Conservation (phyloP, 2,329 filamentous ascomycete species). For the Fusarium mangiferae region DNA sequence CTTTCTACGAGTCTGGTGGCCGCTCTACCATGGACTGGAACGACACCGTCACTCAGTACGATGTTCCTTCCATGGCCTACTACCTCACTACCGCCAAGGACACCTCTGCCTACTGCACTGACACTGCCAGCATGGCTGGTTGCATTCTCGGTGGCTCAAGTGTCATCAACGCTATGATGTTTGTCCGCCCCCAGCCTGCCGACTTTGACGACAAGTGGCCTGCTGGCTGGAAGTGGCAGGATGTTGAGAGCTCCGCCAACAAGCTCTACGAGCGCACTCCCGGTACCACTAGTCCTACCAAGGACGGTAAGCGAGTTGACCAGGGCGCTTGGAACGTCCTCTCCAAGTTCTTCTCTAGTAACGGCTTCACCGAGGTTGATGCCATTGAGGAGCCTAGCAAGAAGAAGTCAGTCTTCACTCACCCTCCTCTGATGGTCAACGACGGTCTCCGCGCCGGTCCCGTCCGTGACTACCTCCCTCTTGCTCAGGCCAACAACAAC, state of each 20-base stretch:
- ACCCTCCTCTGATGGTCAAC: constrained; percentile 65
- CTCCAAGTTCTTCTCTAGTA: constrained; percentile 64
- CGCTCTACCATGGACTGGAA: constrained; percentile 73
- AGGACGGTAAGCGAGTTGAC: constrained; percentile 74
- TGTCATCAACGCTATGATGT: constrained; percentile 74
- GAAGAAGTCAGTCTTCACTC: constrained; percentile 70
- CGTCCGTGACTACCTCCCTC: constrained; percentile 75
- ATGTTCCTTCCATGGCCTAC: constrained; percentile 77
- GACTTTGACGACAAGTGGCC: constrained; percentile 82
- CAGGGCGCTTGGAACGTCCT: constrained; percentile 73
- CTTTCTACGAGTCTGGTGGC: constrained; percentile 72
- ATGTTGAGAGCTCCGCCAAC: constrained; percentile 65
- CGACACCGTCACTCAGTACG: constrained; percentile 73
- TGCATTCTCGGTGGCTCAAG: constrained; percentile 76
- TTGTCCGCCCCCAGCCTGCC: constrained; percentile 71
- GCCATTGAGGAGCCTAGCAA: constrained; percentile 72
- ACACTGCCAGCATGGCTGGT: constrained; percentile 78
- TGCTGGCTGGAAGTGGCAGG: constrained; percentile 71
- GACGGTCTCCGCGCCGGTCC: constrained; percentile 75
- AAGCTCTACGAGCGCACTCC: constrained; percentile 77
- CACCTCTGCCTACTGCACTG: constrained; percentile 70
- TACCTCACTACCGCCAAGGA: constrained; percentile 73
- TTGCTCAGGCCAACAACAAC: constrained; percentile 67
- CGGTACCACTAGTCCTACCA: constrained; percentile 72
- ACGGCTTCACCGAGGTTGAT: constrained; percentile 71